Base-by-base conservation (phyloP, 345 rosid genomes). In the Mallotus nudiflorus region DNA sequence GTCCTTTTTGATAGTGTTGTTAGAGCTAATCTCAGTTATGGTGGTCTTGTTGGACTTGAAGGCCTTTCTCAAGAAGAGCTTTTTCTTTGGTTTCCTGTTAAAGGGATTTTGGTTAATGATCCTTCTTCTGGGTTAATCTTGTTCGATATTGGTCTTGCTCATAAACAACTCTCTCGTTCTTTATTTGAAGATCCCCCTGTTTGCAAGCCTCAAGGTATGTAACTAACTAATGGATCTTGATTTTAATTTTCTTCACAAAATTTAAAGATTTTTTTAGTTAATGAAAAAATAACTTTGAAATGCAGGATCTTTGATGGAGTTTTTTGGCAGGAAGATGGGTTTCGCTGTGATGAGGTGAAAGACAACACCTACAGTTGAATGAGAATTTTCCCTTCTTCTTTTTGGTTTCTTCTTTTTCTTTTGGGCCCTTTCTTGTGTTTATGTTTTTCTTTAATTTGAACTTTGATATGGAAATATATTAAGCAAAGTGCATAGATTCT, bases 171-270 rank as follows among this genome's bases (percentile, higher is more conserved):
- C 48, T 89, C 98, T 71, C 80, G 87, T 48, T 88, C 96, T 80
- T 87, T 93, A 50, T 93, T 93, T 73, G 97, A 93, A 89, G 87
- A 82, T 54, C 98, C 98, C 68, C 97, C 97, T 50, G 80, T 81
- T 72, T 93, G 98, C 79, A 84, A 84, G 71, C 86, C 85, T 61
- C 85, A 71, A 73, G 88, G 90, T 87, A 19, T 18, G 60, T n/a
- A n/a, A n/a, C n/a, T n/a, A n/a, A n/a, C n/a, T 50, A 2, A 2
- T 20, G 7, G 0, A 28, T 3, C 2, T 35, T 18, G 5, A 18
- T 61, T 13, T 25, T 5, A 14, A 39, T 18, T 67, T 50, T 31
- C 15, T n/a, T n/a, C n/a, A n/a, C n/a, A n/a, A n/a, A n/a, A n/a
- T n/a, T n/a, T n/a, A n/a, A n/a, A n/a, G n/a, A n/a, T 49, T 31